Evolutionary conservation across 2,329 filamentous ascomycete species (phyloP).

Genomic region (Colletotrichum aenigma): DNA sequence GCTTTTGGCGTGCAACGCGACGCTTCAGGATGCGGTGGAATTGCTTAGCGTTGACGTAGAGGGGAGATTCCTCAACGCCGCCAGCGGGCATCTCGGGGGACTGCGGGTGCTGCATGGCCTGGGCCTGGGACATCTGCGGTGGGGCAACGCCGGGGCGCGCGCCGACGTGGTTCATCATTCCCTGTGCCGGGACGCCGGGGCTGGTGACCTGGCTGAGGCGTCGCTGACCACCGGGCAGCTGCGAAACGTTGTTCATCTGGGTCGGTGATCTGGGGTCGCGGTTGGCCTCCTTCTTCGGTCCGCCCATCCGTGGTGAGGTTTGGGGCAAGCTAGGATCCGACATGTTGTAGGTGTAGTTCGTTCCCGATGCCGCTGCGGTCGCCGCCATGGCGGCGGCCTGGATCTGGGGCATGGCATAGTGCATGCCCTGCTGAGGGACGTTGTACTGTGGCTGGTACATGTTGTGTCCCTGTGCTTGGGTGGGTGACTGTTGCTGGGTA

Average conservation of each 20-base stretch:
- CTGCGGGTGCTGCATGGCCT: slow-evolving; percentile 70
- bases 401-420: slow-evolving; percentile 82
- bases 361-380: slow-evolving; percentile 88
- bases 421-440: slow-evolving; percentile 75
- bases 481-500: slow-evolving; percentile 71
- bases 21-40: slow-evolving; percentile 97
- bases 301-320: slow-evolving; percentile 80
- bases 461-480: slow-evolving; percentile 69
- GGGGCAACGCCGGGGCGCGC: slow-evolving; percentile 55
- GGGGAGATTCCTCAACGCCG: slow-evolving; percentile 84
- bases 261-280: slow-evolving; percentile 78
- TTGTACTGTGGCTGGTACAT: slow-evolving; percentile 82
- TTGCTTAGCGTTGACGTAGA: slow-evolving; percentile 98
- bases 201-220: slow-evolving; percentile 81
- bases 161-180: slow-evolving; percentile 72
- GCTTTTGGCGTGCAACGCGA: slow-evolving; percentile 86
- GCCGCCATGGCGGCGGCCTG: slow-evolving; percentile 92
- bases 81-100: slow-evolving; percentile 80
- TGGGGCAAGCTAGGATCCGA: slow-evolving; percentile 71
- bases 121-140: slow-evolving; percentile 65
- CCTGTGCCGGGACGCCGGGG: slow-evolving; percentile 74
- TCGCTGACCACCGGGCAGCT: slow-evolving; percentile 62
- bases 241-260: slow-evolving; percentile 67
- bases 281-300: slow-evolving; percentile 68
- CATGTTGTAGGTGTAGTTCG: slow-evolving; percentile 74